Evolutionary conservation across 2,329 filamentous ascomycete genomes (phyloP).

Genomic region (Ophioceras dolichostomum): DNA sequence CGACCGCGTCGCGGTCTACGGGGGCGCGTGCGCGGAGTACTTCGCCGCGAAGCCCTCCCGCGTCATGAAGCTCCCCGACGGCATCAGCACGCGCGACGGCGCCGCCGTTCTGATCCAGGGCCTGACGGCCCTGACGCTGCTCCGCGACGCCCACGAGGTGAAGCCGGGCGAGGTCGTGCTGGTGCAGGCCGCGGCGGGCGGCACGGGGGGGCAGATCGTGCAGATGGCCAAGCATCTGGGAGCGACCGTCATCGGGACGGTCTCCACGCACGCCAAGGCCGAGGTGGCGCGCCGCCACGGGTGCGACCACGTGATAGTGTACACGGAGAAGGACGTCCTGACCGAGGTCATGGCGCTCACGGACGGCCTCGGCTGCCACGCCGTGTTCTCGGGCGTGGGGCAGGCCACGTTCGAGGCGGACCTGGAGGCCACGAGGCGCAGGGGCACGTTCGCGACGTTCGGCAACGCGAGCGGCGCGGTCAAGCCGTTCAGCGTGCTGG

Average conservation of each 20-base stretch:
- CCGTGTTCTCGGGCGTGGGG: constrained; percentile 76
- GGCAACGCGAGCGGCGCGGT: constrained; percentile 70
- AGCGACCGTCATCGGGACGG: constrained; percentile 70
- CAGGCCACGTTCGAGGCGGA: constrained; percentile 74
- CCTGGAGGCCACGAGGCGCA: constrained; percentile 58
- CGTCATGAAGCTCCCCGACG: constrained; percentile 51
- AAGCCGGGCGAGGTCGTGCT: constrained; percentile 41
- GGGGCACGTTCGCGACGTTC: constrained; percentile 67
- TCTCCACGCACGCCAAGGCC: constrained; percentile 61
- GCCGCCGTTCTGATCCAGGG: constrained; percentile 66
- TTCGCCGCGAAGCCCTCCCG: constrained; percentile 37
- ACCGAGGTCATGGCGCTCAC: constrained; percentile 55
- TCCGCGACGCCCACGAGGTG: constrained; percentile 47
- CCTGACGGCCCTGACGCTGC: constrained; percentile 68
- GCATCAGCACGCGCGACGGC: constrained; percentile 46
- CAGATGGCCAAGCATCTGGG: constrained; percentile 65
- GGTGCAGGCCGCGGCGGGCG: constrained; percentile 76
- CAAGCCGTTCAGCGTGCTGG: constrained; percentile 43
- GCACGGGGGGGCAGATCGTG: constrained; percentile 63
- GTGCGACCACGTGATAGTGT: constrained; percentile 62
- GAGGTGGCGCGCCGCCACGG: constrained; percentile 58
- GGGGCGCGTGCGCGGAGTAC: constrained; percentile 49
- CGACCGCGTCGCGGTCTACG: constrained; percentile 56
- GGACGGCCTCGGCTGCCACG: constrained; percentile 57
- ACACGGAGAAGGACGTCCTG: constrained; percentile 45